phyloP scores from a whole-genome alignment of 2,329 filamentous ascomycete genomes.

The Phaeosphaeria sp. region DNA sequence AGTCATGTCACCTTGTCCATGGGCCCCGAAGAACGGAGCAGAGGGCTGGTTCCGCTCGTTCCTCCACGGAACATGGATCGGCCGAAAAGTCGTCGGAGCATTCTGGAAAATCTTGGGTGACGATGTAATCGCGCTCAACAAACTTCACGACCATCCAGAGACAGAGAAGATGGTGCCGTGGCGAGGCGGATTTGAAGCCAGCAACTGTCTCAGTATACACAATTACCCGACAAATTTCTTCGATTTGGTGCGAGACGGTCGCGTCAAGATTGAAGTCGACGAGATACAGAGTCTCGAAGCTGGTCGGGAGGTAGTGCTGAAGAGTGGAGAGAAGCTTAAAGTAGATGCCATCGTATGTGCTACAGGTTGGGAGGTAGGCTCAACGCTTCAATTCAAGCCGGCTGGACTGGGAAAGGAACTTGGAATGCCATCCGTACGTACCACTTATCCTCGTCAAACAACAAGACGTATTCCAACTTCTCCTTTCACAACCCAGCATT shows the following conservation, averaged over 20 bases:
- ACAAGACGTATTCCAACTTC: too few species aligned
- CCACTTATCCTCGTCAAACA: too few species aligned
- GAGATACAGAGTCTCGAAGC: constrained; percentile 60
- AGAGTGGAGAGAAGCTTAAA: constrained; percentile 52
- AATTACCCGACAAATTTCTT: constrained; percentile 67
- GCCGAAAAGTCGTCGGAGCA: constrained; percentile 60
- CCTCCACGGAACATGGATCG: constrained; percentile 64
- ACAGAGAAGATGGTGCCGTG: constrained; percentile 52
- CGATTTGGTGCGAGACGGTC: constrained; percentile 60
- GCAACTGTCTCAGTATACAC: constrained; percentile 63
- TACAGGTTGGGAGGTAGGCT: constrained; percentile 63
- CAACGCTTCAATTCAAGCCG: constrained; percentile 58
- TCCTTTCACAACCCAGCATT: too few species aligned
- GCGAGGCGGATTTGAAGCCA: constrained; percentile 59
- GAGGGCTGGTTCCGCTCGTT: constrained; percentile 58
- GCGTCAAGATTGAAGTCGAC: constrained; percentile 62
- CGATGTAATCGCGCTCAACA: constrained; percentile 59
- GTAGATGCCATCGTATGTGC: constrained; percentile 61
- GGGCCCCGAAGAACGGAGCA: constrained; percentile 69
- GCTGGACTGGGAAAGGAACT: constrained; percentile 52
- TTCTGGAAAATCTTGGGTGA: constrained; percentile 65
- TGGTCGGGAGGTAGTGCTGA: constrained; percentile 54
- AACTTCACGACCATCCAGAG: constrained; percentile 52
- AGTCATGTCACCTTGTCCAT: constrained; percentile 75
- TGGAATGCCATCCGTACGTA: constrained; percentile 52